Evolutionary conservation across 805 yeast genomes (phyloP).

Genomic region (Blastobotrys americana): DNA sequence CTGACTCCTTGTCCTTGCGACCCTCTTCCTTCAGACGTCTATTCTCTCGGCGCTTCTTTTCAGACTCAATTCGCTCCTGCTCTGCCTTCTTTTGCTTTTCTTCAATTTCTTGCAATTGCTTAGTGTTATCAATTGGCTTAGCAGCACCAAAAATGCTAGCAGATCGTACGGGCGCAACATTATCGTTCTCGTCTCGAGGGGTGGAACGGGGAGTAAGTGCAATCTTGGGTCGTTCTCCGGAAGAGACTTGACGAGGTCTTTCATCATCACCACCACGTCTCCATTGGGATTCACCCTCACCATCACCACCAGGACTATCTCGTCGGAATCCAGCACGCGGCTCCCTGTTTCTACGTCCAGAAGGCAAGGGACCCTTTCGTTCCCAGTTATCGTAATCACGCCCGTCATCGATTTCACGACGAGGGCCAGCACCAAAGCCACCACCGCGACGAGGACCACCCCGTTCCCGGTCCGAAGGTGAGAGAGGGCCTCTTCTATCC

Average conservation of each 20-base stretch:
- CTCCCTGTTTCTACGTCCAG: conserved; percentile 19
- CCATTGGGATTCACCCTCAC: conserved; percentile 24
- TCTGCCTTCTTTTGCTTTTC: conserved; percentile 23
- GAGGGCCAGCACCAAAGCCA: conserved; percentile 1
- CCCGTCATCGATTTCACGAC: conserved; percentile 23
- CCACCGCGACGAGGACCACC: conserved; percentile 19
- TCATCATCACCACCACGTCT: conserved; percentile 28
- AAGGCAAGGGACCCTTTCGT: conserved; percentile 27
- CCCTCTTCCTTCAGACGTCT: conserved; percentile 34
- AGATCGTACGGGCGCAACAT: conserved; percentile 12
- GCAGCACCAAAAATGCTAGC: conserved; percentile 70
- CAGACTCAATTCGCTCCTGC: conserved; percentile 14
- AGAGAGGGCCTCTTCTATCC: conserved; percentile 38
- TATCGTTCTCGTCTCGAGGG: conserved; percentile 29
- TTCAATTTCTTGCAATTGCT: conserved; percentile 59
- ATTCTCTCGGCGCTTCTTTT: conserved; percentile 7
- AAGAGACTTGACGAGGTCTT: conserved; percentile 15
- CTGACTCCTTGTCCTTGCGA: conserved; percentile 9
- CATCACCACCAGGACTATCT: conserved; percentile 14
- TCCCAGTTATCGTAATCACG: conserved; percentile 41
- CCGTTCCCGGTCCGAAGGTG: conserved; percentile 41
- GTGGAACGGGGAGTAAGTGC: conserved; percentile 33
- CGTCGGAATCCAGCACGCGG: conserved; percentile 42
- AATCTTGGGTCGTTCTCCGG: conserved; percentile 28
- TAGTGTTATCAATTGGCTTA: conserved; percentile 71